Conservation (phyloP, 2,329 filamentous ascomycete genomes). For the Verticillium klebahnii region DNA sequence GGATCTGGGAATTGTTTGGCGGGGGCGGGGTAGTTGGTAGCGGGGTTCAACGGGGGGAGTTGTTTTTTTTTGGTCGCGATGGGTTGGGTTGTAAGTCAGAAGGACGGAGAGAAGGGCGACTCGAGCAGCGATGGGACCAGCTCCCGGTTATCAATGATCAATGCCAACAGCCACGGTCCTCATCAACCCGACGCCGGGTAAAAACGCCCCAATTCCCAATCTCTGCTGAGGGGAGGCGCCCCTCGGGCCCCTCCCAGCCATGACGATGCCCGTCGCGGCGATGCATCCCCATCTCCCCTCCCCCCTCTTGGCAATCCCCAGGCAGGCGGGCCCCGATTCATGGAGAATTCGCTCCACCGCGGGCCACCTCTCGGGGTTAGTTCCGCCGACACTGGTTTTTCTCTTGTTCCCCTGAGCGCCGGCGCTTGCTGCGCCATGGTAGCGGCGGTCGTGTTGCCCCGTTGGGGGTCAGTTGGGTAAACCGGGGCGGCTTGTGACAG, state of each 20-base stretch:
- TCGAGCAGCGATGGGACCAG: not conserved
- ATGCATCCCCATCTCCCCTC: not conserved
- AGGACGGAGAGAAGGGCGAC: not conserved
- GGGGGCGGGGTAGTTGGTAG: constrained; percentile 9
- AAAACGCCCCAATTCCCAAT: not conserved
- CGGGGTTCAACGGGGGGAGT: not conserved
- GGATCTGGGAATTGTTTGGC: not conserved
- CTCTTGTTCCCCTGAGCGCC: not conserved
- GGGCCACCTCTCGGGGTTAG: not conserved
- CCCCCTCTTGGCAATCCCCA: not conserved
- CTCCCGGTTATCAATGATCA: not conserved
- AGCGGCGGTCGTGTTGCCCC: not conserved
- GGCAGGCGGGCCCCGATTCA: not conserved
- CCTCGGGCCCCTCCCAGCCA: not conserved
- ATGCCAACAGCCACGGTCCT: not conserved
- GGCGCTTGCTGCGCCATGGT: not conserved
- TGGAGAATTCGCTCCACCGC: constrained; percentile 1
- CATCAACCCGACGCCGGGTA: not conserved
- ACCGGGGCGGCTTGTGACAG: not conserved
- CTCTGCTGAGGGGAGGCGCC: not conserved
- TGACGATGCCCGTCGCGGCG: not conserved
- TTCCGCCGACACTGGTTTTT: not conserved
- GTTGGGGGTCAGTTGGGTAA: not conserved
- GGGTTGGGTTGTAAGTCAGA: not conserved
- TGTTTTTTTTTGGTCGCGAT: not conserved